Percentiles rank a stretch among this genome's conserved stretches.
Conservation (phyloP, 805 yeast genomes). For the Grigorovia humatica region DNA sequence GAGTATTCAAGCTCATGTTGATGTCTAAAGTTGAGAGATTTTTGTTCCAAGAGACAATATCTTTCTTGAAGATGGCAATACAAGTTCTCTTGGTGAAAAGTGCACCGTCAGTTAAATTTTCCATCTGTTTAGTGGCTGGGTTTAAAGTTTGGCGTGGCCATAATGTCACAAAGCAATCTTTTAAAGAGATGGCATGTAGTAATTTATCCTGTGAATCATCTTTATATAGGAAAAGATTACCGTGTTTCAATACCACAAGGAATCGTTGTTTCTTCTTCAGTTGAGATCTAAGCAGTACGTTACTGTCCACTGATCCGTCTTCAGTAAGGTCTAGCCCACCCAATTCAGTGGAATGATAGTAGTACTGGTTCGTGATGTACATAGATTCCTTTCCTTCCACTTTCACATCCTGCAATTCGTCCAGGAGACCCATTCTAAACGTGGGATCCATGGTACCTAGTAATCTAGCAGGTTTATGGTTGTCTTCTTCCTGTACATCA, state of each 20-base stretch:
- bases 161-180: constrained; percentile 57
- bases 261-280: constrained; percentile 42
- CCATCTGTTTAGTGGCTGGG: background rate
- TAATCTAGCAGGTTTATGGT: constrained; percentile 12
- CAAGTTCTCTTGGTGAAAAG: constrained; percentile 74
- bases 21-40: background rate
- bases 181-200: constrained; percentile 69
- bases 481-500: constrained; percentile 6
- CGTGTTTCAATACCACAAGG: constrained; percentile 71
- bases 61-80: constrained; percentile 55
- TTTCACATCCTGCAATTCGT: constrained; percentile 54
- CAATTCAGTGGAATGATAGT: constrained; percentile 37
- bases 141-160: constrained; percentile 68
- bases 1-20: background rate
- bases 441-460: constrained; percentile 24
- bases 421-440: constrained; percentile 53
- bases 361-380: constrained; percentile 70
- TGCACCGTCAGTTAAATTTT: constrained; percentile 46
- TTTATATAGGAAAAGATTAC: constrained; percentile 76
- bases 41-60: constrained; percentile 7
- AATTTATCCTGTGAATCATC: constrained; percentile 44
- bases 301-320: constrained; percentile 2
- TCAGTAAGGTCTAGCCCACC: constrained; percentile 7
- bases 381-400: constrained; percentile 68
- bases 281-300: constrained; percentile 21